phyloP scores from a whole-genome alignment of 257 asterid species.

The Solanum piurae region DNA sequence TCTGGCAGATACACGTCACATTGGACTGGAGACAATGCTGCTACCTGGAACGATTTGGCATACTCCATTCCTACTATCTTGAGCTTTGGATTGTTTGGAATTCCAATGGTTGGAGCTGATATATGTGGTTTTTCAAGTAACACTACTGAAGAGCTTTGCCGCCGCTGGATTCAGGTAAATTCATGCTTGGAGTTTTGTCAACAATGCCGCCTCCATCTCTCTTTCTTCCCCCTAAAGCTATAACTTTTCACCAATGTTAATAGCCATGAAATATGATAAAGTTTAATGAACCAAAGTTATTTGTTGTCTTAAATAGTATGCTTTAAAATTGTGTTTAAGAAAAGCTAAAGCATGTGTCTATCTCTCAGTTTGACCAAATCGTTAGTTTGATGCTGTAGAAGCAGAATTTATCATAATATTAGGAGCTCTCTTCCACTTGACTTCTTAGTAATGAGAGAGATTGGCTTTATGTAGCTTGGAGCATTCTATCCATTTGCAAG shows the following conservation, averaged over 20 bases:
- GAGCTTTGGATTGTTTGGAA: conserved; percentile 67
- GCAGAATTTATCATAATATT: neutral
- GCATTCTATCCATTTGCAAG: conserved; percentile 54
- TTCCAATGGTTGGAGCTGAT: conserved; percentile 97
- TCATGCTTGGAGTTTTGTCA: neutral
- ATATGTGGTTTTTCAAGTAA: conserved; percentile 63
- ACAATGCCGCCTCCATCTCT: neutral
- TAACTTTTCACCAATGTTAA: neutral
- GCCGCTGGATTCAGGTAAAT: conserved; percentile 76
- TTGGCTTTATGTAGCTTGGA: conserved; percentile 28
- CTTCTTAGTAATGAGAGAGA: neutral
- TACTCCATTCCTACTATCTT: conserved; percentile 66
- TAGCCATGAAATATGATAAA: neutral
- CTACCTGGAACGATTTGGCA: conserved; percentile 74
- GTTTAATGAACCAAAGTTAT: neutral
- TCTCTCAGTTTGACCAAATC: neutral
- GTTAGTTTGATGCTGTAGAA: neutral
- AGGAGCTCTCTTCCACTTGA: neutral
- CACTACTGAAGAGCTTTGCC: conserved; percentile 86
- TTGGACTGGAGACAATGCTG: conserved; percentile 98
- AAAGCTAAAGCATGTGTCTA: neutral
- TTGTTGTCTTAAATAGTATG: neutral
- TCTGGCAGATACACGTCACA: conserved; percentile 83
- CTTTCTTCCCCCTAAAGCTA: neutral
- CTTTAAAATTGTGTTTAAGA: neutral